Evolutionary conservation across 2,329 filamentous ascomycete species (phyloP).

Genomic region (Pseudogymnoascus sp.): DNA sequence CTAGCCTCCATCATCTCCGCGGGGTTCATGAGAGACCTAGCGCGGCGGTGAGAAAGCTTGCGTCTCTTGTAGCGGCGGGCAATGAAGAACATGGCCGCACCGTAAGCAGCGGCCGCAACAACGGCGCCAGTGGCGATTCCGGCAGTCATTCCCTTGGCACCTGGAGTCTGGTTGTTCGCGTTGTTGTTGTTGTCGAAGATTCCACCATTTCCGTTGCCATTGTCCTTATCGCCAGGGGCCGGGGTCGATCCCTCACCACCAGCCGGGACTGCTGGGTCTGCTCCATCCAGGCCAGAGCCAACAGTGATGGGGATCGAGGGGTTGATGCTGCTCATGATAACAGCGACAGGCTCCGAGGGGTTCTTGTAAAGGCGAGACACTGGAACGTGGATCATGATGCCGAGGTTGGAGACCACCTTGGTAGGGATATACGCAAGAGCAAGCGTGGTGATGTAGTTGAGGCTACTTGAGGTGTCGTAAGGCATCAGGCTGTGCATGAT

Average conservation of each 20-base stretch:
- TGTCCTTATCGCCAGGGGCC: conserved; percentile 34
- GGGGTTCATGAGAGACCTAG: conserved; percentile 49
- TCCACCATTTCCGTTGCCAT: conserved; percentile 34
- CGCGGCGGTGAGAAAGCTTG: conserved; percentile 53
- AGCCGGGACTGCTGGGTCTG: conserved; percentile 30
- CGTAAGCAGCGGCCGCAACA: conserved; percentile 62
- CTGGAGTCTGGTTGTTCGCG: conserved; percentile 40
- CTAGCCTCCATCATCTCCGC: conserved; percentile 40
- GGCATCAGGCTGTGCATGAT: conserved; percentile 67
- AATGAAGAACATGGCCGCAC: conserved; percentile 69
- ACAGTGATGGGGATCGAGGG: conserved; percentile 53
- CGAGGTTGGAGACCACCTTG: conserved; percentile 59
- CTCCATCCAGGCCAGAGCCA: conserved; percentile 34
- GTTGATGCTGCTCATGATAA: conserved; percentile 76
- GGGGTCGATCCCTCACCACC: conserved; percentile 25
- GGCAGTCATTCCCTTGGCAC: conserved; percentile 56
- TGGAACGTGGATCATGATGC: conserved; percentile 62
- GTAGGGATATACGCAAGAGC: conserved; percentile 70
- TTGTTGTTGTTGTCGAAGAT: conserved; percentile 34
- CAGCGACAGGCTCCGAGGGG: conserved; percentile 53
- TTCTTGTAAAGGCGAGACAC: conserved; percentile 61
- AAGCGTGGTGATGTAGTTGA: conserved; percentile 76
- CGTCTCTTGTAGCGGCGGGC: conserved; percentile 64
- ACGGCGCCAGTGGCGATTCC: conserved; percentile 60
- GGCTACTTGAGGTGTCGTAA: conserved; percentile 59